These are phyloP conservation scores for Claviceps sorghi DNA, from an alignment of 2,329 filamentous ascomycete genomes.

Conservation along the genomic window DNA sequence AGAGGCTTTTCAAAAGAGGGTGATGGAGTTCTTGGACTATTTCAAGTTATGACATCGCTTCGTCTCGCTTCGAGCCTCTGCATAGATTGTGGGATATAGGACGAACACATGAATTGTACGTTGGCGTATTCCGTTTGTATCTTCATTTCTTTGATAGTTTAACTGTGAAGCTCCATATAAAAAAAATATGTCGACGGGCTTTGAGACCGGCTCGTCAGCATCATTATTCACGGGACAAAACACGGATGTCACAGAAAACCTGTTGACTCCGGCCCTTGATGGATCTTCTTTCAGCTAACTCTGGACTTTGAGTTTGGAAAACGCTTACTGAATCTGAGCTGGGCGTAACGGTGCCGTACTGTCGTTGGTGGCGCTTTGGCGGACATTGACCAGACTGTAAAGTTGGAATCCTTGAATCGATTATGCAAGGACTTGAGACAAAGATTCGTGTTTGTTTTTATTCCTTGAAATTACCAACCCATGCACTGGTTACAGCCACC, in stretches of 20 bases:
- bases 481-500: background rate
- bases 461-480: background rate
- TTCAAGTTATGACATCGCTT: background rate
- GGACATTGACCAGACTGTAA: background rate
- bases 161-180: too few species aligned
- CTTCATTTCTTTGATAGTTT: background rate
- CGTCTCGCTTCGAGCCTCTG: background rate
- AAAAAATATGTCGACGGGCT: background rate
- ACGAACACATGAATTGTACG: background rate
- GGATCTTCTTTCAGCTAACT: background rate
- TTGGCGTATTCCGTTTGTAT: background rate
- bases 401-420: background rate
- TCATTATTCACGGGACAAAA: background rate
- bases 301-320: background rate
- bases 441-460: background rate
- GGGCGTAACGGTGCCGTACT: background rate
- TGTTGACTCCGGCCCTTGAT: background rate
- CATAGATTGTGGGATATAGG: background rate
- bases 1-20: slow-evolving; percentile 7
- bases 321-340: background rate
- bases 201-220: background rate
- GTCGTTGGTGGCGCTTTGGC: background rate
- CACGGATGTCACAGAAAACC: background rate
- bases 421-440: background rate
- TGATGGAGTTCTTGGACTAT: slow-evolving; percentile 3